phyloP scores from a whole-genome alignment of 768 basidiomycete species.

The Russula olivacea region DNA sequence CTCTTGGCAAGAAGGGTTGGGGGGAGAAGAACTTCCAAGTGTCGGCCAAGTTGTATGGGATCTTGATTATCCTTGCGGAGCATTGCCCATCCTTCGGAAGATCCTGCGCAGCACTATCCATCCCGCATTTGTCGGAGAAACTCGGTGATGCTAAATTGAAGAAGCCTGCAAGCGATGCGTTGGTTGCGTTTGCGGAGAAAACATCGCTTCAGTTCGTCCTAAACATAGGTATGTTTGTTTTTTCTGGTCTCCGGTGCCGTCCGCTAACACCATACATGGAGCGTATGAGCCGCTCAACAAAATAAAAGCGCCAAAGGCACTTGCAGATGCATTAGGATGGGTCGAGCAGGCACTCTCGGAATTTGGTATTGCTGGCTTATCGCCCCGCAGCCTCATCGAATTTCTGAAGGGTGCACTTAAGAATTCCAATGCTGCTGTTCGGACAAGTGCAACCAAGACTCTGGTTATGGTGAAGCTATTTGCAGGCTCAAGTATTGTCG shows the following conservation, averaged over 20 bases:
- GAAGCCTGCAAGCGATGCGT: conserved; percentile 87
- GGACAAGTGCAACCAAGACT: conserved; percentile 89
- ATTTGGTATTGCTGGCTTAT: conserved; percentile 86
- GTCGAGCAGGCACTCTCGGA: conserved; percentile 79
- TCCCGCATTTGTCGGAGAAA: conserved; percentile 85
- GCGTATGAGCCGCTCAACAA: conserved; percentile 91
- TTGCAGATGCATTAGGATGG: conserved; percentile 88
- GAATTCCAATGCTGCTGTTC: conserved; percentile 91
- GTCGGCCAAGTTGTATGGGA: conserved; percentile 79
- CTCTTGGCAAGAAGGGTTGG: conserved; percentile 91
- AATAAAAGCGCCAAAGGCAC: conserved; percentile 95
- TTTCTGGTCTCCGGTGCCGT: conserved; percentile 13
- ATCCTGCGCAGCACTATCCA: conserved; percentile 74
- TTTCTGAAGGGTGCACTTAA: conserved; percentile 82
- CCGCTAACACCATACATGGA: conserved; percentile 33
- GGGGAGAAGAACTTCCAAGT: conserved; percentile 99
- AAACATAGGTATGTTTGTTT: conserved; percentile 64
- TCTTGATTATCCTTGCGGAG: conserved; percentile 68
- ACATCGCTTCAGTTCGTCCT: conserved; percentile 93
- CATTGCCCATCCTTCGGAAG: conserved; percentile 77
- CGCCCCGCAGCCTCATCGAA: conserved; percentile 79
- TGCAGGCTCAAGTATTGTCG: conserved; percentile 87
- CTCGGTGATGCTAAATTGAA: conserved; percentile 94
- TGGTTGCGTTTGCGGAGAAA: conserved; percentile 82
- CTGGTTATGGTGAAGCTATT: conserved; percentile 89